A percentile compares a stretch with the other conserved stretches of the same genome.
phyloP scores from a whole-genome alignment of 805 yeast genomes.

The Brettanomyces nanus region DNA sequence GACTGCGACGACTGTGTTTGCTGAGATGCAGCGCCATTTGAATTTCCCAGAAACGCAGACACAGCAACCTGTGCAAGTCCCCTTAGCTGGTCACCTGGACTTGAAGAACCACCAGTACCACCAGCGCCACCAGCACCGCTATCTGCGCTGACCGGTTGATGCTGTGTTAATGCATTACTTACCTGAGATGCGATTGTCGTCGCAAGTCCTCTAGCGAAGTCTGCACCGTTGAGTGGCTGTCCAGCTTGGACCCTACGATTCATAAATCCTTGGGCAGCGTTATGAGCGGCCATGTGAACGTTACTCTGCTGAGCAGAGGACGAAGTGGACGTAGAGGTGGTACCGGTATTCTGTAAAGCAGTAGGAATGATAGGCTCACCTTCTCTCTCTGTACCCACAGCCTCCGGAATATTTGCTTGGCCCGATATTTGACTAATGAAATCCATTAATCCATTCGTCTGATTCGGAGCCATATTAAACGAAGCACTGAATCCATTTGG shows the following conservation, averaged over 20 bases:
- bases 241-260: neutral
- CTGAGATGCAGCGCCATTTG: neutral
- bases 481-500: constrained; percentile 10
- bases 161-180: constrained; percentile 1
- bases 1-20: too few relatives aligned
- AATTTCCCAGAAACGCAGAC: constrained; percentile 1
- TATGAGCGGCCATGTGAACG: neutral
- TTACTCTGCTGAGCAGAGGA: neutral
- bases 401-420: neutral
- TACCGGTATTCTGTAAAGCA: neutral
- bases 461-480: constrained; percentile 7
- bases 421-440: constrained; percentile 6
- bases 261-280: neutral
- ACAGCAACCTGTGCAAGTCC: constrained; percentile 4
- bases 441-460: constrained; percentile 5
- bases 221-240: constrained; percentile 3
- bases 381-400: neutral
- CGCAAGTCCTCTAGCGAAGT: constrained; percentile 8
- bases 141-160: constrained; percentile 1
- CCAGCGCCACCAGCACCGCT: neutral
- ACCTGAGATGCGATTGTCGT: constrained; percentile 6
- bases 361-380: neutral
- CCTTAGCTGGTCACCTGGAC: neutral
- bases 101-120: neutral
- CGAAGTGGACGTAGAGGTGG: neutral